Conservation (phyloP, 2,329 filamentous ascomycete species). For the Diatrype stigma region DNA sequence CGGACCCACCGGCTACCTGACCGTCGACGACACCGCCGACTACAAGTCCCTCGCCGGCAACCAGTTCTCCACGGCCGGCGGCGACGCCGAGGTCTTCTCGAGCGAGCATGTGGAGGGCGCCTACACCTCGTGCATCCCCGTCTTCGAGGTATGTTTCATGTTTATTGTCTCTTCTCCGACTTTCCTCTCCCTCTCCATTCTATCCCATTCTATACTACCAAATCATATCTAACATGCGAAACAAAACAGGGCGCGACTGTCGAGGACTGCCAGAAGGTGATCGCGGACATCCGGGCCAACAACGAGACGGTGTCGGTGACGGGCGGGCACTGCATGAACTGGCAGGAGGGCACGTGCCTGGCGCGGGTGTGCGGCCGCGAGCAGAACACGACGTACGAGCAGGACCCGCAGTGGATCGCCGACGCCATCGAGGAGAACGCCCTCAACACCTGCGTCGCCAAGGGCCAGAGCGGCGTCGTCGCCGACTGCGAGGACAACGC, state of each 20-base stretch:
- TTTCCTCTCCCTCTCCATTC: neutral
- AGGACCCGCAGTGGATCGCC: conserved; percentile 70
- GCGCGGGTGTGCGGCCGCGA: conserved; percentile 19
- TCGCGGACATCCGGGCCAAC: conserved; percentile 9
- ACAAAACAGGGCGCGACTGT: conserved; percentile 8
- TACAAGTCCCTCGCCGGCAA: neutral
- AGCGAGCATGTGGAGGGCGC: neutral
- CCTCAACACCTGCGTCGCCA: conserved; percentile 7
- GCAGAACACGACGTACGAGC: conserved; percentile 61
- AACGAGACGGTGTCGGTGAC: conserved; percentile 6
- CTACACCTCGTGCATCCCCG: conserved; percentile 1
- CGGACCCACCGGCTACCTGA: conserved; percentile 5
- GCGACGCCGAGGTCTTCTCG: neutral
- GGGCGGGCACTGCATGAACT: conserved; percentile 12
- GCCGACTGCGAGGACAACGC: conserved; percentile 8
- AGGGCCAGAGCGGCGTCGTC: conserved; percentile 6
- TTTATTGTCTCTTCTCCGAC: neutral
- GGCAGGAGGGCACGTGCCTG: conserved; percentile 11
- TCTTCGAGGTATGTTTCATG: neutral
- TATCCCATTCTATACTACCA: too few relatives aligned
- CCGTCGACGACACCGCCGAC: conserved; percentile 1
- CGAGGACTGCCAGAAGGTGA: conserved; percentile 10
- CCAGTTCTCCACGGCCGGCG: neutral
- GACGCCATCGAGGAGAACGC: conserved; percentile 6
- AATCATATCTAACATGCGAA: neutral